phyloP scores from a whole-genome alignment of 225 moss, liverwort and hornwort genomes.

The Rhytidiadelphus loreus region DNA sequence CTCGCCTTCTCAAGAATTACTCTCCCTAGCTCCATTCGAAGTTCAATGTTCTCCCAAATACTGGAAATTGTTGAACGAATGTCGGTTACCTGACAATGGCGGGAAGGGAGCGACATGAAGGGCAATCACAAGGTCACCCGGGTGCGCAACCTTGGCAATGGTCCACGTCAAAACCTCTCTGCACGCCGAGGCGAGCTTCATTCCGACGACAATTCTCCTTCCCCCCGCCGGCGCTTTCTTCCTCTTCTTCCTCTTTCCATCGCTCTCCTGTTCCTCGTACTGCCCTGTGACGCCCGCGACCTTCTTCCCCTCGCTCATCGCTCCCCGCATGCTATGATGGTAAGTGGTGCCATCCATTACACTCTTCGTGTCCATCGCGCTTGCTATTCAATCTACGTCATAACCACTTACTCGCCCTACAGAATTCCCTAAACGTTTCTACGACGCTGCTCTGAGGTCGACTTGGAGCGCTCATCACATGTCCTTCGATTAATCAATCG shows the following conservation, averaged over 20 bases:
- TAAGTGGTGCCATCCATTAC: conserved; percentile 12
- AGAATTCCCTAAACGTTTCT: not conserved
- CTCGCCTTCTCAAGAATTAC: not conserved
- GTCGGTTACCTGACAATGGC: conserved; percentile 10
- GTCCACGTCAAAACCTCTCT: conserved; percentile 57
- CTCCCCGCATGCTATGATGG: conserved; percentile 19
- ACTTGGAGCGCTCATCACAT: not conserved
- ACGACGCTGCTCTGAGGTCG: not conserved
- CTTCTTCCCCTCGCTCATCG: conserved; percentile 23
- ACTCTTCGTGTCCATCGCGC: conserved; percentile 13
- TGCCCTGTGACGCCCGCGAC: conserved; percentile 8
- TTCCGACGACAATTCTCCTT: conserved; percentile 43
- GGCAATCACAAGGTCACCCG: conserved; percentile 55
- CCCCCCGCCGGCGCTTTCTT: conserved; percentile 22
- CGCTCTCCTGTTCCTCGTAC: conserved; percentile 21
- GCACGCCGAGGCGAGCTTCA: conserved; percentile 45
- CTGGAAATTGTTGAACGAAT: not conserved
- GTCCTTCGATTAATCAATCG: not conserved
- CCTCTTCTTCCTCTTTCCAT: conserved; percentile 37
- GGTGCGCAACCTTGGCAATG: conserved; percentile 50
- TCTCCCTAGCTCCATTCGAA: not conserved
- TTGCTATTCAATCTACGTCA: not conserved
- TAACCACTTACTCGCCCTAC: not conserved
- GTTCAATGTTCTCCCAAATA: not conserved
- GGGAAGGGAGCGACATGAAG: conserved; percentile 33